These are phyloP conservation scores for Polyplosphaeria fusca DNA, from an alignment of 495 filamentous ascomycete species.

Conservation along the genomic window DNA sequence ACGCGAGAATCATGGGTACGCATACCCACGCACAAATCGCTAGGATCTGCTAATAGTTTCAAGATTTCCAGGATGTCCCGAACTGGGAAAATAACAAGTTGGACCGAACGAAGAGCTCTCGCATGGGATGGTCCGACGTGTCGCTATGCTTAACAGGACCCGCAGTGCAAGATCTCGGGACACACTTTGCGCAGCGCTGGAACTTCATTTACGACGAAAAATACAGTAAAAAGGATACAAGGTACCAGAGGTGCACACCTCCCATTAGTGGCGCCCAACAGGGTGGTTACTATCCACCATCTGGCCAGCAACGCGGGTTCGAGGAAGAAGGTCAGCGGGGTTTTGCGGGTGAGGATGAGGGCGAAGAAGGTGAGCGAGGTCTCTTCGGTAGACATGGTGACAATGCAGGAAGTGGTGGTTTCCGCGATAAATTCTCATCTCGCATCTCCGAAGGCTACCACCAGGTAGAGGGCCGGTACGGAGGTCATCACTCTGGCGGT, in stretches of 20 bases:
- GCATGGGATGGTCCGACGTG: slow-evolving; percentile 95
- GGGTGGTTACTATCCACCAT: slow-evolving; percentile 47
- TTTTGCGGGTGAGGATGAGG: slow-evolving; percentile 39
- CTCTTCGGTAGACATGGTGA: slow-evolving; percentile 16
- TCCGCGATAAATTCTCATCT: slow-evolving; percentile 31
- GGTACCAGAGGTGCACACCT: slow-evolving; percentile 11
- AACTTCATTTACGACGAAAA: slow-evolving; percentile 88
- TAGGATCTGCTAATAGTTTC: slow-evolving; percentile 46
- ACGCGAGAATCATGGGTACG: slow-evolving; percentile 53
- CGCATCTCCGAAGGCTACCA: slow-evolving; percentile 30
- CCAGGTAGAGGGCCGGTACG: slow-evolving; percentile 23
- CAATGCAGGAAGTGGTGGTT: slow-evolving; percentile 27
- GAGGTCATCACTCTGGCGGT: background rate
- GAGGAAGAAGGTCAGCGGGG: slow-evolving; percentile 39
- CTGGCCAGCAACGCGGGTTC: slow-evolving; percentile 45
- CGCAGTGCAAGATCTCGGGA: slow-evolving; percentile 69
- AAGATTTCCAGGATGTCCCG: slow-evolving; percentile 78
- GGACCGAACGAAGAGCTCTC: slow-evolving; percentile 69
- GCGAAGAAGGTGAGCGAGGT: slow-evolving; percentile 32
- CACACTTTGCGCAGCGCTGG: slow-evolving; percentile 86
- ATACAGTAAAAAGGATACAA: slow-evolving; percentile 62
- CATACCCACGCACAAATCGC: background rate
- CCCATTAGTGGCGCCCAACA: slow-evolving; percentile 32
- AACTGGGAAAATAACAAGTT: slow-evolving; percentile 87
- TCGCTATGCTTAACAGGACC: slow-evolving; percentile 78